Evolutionary conservation across 169 alveolate species (phyloP).

Genomic region (Eimeria necatrix): DNA sequence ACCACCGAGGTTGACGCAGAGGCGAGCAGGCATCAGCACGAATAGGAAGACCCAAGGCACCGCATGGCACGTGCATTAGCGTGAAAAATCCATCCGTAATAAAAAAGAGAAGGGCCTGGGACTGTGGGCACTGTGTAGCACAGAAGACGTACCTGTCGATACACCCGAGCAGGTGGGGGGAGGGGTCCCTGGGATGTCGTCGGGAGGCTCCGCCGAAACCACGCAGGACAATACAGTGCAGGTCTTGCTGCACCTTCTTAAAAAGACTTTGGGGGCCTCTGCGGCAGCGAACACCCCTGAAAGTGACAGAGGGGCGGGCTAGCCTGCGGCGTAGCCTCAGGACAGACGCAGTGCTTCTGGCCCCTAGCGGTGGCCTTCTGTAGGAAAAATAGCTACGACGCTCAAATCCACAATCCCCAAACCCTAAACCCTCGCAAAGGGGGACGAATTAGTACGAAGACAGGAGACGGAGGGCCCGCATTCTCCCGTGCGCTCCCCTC

Average conservation of each 20-base stretch:
- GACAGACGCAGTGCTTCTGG: background rate
- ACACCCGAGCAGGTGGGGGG: slow-evolving; percentile 32
- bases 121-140: background rate
- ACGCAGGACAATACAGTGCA: background rate
- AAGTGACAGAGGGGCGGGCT: slow-evolving; percentile 3
- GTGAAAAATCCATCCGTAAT: background rate
- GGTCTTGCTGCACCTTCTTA: background rate
- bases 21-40: background rate
- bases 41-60: too few relatives aligned
- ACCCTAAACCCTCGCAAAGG: slow-evolving; percentile 31
- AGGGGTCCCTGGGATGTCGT: background rate
- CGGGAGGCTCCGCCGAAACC: background rate
- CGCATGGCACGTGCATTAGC: background rate
- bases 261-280: background rate
- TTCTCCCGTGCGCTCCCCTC: slow-evolving; percentile 26
- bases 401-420: slow-evolving; percentile 25
- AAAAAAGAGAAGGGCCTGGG: background rate
- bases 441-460: slow-evolving; percentile 45
- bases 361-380: slow-evolving; percentile 1
- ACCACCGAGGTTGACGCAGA: background rate
- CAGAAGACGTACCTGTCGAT: slow-evolving; percentile 62
- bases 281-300: background rate
- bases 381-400: background rate
- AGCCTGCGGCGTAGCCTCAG: background rate
- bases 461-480: slow-evolving; percentile 75